Conservation (phyloP, 495 filamentous ascomycete genomes). For the Aspergillus coremiiformis region DNA sequence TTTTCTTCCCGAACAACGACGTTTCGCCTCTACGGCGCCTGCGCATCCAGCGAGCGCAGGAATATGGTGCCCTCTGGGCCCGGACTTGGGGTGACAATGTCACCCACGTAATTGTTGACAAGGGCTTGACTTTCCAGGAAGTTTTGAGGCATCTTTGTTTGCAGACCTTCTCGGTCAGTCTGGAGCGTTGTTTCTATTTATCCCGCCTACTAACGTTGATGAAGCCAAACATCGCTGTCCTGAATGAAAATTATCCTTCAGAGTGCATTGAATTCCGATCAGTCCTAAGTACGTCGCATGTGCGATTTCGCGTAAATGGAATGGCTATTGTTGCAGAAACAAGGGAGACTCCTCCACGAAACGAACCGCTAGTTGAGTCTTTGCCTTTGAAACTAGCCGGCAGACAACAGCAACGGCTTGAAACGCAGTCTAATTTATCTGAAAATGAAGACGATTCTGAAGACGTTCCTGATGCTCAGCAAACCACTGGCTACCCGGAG, state of each 20-base stretch:
- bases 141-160: slow-evolving; percentile 54
- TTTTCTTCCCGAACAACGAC: slow-evolving; percentile 78
- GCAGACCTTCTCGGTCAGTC: slow-evolving; percentile 39
- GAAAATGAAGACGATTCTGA: not conserved
- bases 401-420: slow-evolving; percentile 11
- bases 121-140: slow-evolving; percentile 54
- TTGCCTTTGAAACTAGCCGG: slow-evolving; percentile 25
- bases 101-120: slow-evolving; percentile 79
- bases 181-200: not conserved
- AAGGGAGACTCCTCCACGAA: not conserved
- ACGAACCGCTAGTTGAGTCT: slow-evolving; percentile 8
- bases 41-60: slow-evolving; percentile 65
- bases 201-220: slow-evolving; percentile 20
- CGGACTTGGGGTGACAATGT: slow-evolving; percentile 44
- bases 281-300: slow-evolving; percentile 51
- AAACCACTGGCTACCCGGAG: not conserved
- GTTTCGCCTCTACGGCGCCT: slow-evolving; percentile 55
- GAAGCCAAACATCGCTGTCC: slow-evolving; percentile 48
- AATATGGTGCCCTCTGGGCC: slow-evolving; percentile 66
- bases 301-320: slow-evolving; percentile 52
- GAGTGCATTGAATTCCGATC: slow-evolving; percentile 63
- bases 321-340: slow-evolving; percentile 9
- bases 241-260: slow-evolving; percentile 71
- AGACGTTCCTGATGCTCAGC: not conserved
- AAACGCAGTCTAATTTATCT: slow-evolving; percentile 13